Evolutionary conservation across 1,284 basidiomycete genomes (phyloP), one percentile per base, ranked within the genome.

Genomic region (Ustilago vetiveriae): DNA sequence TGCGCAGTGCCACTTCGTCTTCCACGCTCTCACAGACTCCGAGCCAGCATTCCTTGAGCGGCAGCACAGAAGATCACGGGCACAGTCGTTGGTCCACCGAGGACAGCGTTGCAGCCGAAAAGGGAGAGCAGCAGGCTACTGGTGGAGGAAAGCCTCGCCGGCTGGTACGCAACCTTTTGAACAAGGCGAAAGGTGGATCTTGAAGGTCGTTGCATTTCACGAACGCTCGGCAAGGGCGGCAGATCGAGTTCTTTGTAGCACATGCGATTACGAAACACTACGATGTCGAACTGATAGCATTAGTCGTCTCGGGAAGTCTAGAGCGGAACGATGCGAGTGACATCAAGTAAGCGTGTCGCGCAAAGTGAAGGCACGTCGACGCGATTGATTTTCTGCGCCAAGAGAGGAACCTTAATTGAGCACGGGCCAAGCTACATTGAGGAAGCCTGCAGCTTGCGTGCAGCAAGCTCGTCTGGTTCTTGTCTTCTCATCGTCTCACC

Each of bases 111-210:
- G 42, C 26, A 29, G 46, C 37, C 3, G 23, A 13, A 17, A 37
- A 41, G 16, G 42, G n/a, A 1, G 51, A 50, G 8, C 30, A 40
- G n/a, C 33, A 37, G 4, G 26, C 32, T 2, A 29, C 23, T n/a
- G 29, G 40, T 11, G 17, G 27, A 17, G 33, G 23, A 21, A 41
- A 46, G 0, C 57, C 55, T 38, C 63, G 63, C 16, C 23, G 68
- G 27, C 42, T 70, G 13, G 55, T 70, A 13, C 60, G 63, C 22
- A 66, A 50, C n/a, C 38, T 71, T 10, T 27, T 71, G 11, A 62
- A 40, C 35, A 66, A 66, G 35, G 64, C 64, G 10, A 71, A 71
- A 21, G 65, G 65, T 27, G 23, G 41, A n/a, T 52, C 49, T 21
- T 54, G 47, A 30, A n/a, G n/a, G 33, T 35, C 10, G 2, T 16